Evolutionary conservation across 140 eudicot genomes (phyloP).

Genomic region (Flaveria floridana): DNA sequence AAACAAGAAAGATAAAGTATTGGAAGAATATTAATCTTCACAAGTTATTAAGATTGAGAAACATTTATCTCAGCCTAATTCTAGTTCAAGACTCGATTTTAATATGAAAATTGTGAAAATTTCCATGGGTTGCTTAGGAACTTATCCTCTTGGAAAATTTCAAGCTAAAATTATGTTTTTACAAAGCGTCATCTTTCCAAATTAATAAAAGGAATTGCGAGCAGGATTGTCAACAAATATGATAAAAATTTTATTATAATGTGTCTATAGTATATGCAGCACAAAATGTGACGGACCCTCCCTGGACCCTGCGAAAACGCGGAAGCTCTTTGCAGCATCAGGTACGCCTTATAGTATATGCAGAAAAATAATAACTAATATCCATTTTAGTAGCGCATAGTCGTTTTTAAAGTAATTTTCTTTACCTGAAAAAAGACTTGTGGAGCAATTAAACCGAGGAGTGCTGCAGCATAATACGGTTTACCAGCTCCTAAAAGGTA

Average conservation of each 20-base stretch:
- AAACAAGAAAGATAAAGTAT: neutral
- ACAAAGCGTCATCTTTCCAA: no score
- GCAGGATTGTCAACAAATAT: neutral
- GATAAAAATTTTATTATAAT: neutral
- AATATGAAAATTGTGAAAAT: no score
- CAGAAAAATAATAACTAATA: neutral
- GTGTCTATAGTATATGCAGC: neutral
- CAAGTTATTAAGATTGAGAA: neutral
- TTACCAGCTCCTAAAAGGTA: slow-evolving; percentile 90
- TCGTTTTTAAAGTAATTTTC: neutral
- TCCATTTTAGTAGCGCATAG: neutral
- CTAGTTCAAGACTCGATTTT: neutral
- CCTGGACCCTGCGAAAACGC: no score
- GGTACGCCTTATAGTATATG: neutral
- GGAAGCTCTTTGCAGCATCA: no score
- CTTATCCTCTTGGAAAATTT: neutral
- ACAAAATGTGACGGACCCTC: no score
- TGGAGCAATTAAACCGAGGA: slow-evolving; percentile 74
- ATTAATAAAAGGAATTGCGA: no score
- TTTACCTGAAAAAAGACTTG: slow-evolving; percentile 94
- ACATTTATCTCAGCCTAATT: neutral
- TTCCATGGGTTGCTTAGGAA: neutral
- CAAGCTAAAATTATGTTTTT: no score
- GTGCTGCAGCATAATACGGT: slow-evolving; percentile 83
- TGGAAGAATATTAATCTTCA: slow-evolving; percentile 4